Base-by-base conservation (phyloP, 2,329 filamentous ascomycete species). In the Monilinia fructicola region DNA sequence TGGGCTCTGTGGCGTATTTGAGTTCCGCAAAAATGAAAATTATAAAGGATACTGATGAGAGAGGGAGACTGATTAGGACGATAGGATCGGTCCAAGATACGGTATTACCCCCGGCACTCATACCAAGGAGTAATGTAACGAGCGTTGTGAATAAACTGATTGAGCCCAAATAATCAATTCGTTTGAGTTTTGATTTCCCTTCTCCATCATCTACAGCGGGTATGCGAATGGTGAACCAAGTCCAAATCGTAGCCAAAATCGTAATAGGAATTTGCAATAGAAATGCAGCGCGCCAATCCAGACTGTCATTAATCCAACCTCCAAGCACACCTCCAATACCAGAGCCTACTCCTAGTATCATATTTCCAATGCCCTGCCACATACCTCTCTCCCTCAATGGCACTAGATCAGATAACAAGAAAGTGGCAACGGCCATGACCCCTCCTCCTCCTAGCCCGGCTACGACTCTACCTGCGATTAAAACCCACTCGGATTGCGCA, bases 311-410 rank as follows among this genome's bases (percentile, higher is more conserved):
- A 14, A 93, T 76, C 9, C 91, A 76, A 2, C 91, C 90, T 70
- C 86, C 91, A 0, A 94, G 71, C 0, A 90, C 89, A 9, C 87
- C 90, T 1, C 91, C 91, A 5, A 83, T 81, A 7, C 86, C 85
- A 3, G 89, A 84, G n/a, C 90, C 91, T n/a, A 81, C 78, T 0
- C 89, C 88, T 72, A 84, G 92, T 55, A 92, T 82, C 69, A 93
- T 84, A 75, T 93, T 93, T 73, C 92, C 81, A 68, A 81, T 80
- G 0, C 90, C 90, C 76, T 93, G 90, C 87, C 88, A 93, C n/a
- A 65, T 59, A n/a, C 63, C 63, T 26, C 63, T 54, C 14, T 52
- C 56, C 40, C 63, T 40, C 35, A 65, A 31, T 23, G 63, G 63
- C 23, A 65, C 63, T 4, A 65, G 10, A 35, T 65, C 63, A 9